Evolutionary conservation across 495 filamentous ascomycete genomes (phyloP).

Genomic region (Daldinia grandis): DNA sequence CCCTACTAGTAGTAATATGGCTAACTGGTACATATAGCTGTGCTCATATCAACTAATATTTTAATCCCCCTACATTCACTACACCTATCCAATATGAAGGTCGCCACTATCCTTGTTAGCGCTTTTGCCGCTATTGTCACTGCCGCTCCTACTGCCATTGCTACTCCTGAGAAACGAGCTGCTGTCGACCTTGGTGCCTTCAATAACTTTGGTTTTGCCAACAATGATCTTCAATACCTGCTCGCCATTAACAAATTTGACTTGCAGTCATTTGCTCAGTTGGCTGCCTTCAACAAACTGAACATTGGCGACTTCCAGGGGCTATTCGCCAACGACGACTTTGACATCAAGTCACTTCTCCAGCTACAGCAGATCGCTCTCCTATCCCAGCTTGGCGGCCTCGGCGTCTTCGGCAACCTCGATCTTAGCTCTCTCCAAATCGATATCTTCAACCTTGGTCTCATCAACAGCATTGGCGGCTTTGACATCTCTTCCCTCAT

Average conservation of each 20-base stretch:
- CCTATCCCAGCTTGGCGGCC: conserved; percentile 52
- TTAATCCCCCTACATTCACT: conserved; percentile 47
- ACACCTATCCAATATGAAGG: conserved; percentile 55
- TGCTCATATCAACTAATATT: conserved; percentile 56
- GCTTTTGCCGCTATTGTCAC: conserved; percentile 51
- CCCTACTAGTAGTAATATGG: background rate
- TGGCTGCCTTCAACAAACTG: conserved; percentile 54
- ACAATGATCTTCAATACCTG: conserved; percentile 58
- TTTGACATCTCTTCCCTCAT: conserved; percentile 53
- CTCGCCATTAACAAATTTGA: conserved; percentile 55
- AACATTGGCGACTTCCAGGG: conserved; percentile 50
- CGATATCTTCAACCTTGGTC: conserved; percentile 51
- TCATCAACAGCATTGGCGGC: conserved; percentile 49
- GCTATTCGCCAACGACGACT: conserved; percentile 49
- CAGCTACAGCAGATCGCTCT: conserved; percentile 56
- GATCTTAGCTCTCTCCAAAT: conserved; percentile 53
- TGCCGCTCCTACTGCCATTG: conserved; percentile 46
- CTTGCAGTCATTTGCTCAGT: conserved; percentile 50
- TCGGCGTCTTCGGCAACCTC: conserved; percentile 56
- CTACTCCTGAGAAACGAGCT: conserved; percentile 42
- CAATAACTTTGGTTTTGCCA: conserved; percentile 54
- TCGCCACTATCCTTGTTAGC: conserved; percentile 50
- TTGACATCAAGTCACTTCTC: conserved; percentile 52
- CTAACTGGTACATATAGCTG: conserved; percentile 50
- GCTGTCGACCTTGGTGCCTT: conserved; percentile 48